Conservation (phyloP, 2,329 filamentous ascomycete genomes). For the Exutisphaerella laricina region DNA sequence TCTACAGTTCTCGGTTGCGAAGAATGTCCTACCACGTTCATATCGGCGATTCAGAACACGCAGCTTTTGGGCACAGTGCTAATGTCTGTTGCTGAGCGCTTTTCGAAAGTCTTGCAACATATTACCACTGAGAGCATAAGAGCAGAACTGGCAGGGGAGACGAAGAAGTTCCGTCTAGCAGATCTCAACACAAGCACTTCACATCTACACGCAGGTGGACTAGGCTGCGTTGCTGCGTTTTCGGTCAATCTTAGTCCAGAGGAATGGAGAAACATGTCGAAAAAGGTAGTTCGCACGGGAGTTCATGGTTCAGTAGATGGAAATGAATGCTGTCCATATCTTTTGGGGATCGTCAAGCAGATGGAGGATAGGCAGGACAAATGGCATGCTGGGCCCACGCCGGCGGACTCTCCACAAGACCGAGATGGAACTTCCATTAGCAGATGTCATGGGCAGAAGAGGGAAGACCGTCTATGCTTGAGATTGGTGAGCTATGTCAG, state of each 20-base stretch:
- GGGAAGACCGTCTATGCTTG: conserved; percentile 31
- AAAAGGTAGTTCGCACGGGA: conserved; percentile 43
- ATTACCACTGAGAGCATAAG: conserved; percentile 38
- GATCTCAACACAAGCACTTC: conserved; percentile 36
- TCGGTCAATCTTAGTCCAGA: conserved; percentile 39
- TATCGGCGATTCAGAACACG: conserved; percentile 43
- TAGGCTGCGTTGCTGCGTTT: conserved; percentile 42
- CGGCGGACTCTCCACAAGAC: conserved; percentile 23
- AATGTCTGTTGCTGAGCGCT: conserved; percentile 39
- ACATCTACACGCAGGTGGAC: conserved; percentile 41
- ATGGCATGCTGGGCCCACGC: conserved; percentile 35
- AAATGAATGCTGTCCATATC: conserved; percentile 26
- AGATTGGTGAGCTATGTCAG: conserved; percentile 23
- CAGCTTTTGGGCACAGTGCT: conserved; percentile 40
- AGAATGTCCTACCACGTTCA: conserved; percentile 39
- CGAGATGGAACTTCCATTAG: conserved; percentile 13
- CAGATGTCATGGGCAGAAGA: conserved; percentile 7
- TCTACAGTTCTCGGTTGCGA: conserved; percentile 38
- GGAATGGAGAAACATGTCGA: conserved; percentile 42
- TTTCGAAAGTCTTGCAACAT: conserved; percentile 36
- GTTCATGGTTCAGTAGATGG: conserved; percentile 34
- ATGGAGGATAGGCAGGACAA: conserved; percentile 39
- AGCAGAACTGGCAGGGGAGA: conserved; percentile 30
- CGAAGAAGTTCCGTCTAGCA: conserved; percentile 41
- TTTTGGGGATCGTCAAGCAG: conserved; percentile 35